A percentile compares a stretch with the other conserved stretches of the same genome.
Conservation (phyloP, 1,284 basidiomycete genomes). For the Coniferiporia weirii region DNA sequence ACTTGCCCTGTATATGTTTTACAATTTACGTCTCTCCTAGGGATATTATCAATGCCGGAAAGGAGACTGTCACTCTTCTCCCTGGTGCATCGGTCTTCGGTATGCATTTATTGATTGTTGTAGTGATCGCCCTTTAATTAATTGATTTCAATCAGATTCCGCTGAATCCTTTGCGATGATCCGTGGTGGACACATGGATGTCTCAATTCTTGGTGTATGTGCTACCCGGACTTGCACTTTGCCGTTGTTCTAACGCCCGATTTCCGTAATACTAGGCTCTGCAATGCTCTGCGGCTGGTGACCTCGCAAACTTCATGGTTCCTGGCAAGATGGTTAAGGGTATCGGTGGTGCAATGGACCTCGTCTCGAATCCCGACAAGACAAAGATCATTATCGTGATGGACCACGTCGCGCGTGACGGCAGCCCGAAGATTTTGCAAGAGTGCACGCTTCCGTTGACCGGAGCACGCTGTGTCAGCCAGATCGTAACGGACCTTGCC, state of each 20-base stretch:
- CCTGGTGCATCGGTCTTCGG: slow-evolving; percentile 92
- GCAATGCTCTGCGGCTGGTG: slow-evolving; percentile 90
- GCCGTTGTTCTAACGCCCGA: not conserved
- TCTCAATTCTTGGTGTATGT: slow-evolving; percentile 75
- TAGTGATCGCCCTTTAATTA: slow-evolving; percentile 1
- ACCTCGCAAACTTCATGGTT: slow-evolving; percentile 98
- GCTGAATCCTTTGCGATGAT: slow-evolving; percentile 95
- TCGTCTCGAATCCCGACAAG: slow-evolving; percentile 88
- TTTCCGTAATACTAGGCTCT: slow-evolving; percentile 58
- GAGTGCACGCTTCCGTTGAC: slow-evolving; percentile 85
- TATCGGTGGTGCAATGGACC: slow-evolving; percentile 96
- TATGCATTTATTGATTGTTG: slow-evolving; percentile 26
- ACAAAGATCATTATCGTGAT: slow-evolving; percentile 86
- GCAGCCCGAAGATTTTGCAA: slow-evolving; percentile 81
- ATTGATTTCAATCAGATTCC: slow-evolving; percentile 49
- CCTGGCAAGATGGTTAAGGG: slow-evolving; percentile 89
- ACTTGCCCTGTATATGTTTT: slow-evolving; percentile 3
- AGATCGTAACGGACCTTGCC: slow-evolving; percentile 89
- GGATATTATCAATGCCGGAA: slow-evolving; percentile 93
- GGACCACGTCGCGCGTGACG: slow-evolving; percentile 89
- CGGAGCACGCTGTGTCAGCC: slow-evolving; percentile 78
- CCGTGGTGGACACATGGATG: slow-evolving; percentile 91
- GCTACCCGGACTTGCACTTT: not conserved
- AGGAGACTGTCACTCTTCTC: slow-evolving; percentile 90
- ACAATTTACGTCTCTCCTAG: slow-evolving; percentile 32